These are phyloP conservation scores for Talaromyces wortmannii DNA, from an alignment of 495 filamentous ascomycete genomes.

Conservation along the genomic window DNA sequence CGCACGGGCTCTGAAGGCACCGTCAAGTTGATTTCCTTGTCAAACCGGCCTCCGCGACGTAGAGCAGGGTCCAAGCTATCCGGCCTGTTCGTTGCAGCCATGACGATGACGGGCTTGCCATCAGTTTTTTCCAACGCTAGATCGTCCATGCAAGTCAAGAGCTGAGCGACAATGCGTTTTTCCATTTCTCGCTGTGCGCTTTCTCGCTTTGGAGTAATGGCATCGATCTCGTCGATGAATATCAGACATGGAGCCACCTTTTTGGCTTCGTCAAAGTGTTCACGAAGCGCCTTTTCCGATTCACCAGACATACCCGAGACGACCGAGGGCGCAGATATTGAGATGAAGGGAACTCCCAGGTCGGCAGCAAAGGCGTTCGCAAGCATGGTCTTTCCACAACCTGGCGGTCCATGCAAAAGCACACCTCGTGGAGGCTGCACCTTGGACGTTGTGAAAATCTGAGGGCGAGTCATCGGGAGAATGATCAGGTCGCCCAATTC, in stretches of 20 bases:
- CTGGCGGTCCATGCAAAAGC: slow-evolving; percentile 84
- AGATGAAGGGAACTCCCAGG: slow-evolving; percentile 78
- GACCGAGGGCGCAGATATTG: slow-evolving; percentile 81
- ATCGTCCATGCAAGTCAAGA: slow-evolving; percentile 84
- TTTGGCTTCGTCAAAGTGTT: slow-evolving; percentile 84
- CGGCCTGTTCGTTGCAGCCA: slow-evolving; percentile 89
- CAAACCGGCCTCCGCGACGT: slow-evolving; percentile 79
- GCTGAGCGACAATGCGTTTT: slow-evolving; percentile 88
- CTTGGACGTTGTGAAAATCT: slow-evolving; percentile 53
- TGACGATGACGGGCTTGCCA: slow-evolving; percentile 85
- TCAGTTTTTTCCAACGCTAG: slow-evolving; percentile 74
- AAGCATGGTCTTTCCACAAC: slow-evolving; percentile 93
- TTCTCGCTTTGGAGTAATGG: slow-evolving; percentile 90
- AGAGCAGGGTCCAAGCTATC: slow-evolving; percentile 86
- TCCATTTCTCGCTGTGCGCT: slow-evolving; percentile 97
- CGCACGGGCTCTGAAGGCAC: slow-evolving; percentile 81
- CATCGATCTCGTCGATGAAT: slow-evolving; percentile 96
- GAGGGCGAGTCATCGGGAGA: slow-evolving; percentile 68
- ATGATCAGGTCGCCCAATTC: slow-evolving; percentile 76
- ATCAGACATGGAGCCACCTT: slow-evolving; percentile 83
- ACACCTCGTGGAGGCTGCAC: slow-evolving; percentile 80
- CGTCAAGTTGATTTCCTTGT: slow-evolving; percentile 91
- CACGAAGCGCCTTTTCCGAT: slow-evolving; percentile 88
- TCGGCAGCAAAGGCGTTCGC: slow-evolving; percentile 85
- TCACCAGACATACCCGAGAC: slow-evolving; percentile 95